Evolutionary conservation across 208 protist genomes (phyloP).

Genomic region (Wallacemonas sp.): DNA sequence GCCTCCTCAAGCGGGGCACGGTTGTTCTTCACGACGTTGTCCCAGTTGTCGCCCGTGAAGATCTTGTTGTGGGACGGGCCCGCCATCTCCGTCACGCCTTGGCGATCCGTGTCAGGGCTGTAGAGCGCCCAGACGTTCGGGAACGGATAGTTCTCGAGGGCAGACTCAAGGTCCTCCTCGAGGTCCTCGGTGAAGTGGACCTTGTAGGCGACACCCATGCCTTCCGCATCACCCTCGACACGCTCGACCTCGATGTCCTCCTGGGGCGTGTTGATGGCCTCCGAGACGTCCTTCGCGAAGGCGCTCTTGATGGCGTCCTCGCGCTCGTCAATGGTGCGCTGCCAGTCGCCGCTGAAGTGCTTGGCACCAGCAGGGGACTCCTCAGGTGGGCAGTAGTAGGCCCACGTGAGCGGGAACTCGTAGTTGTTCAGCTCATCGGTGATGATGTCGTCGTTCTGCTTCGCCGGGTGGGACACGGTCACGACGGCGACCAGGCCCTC

Average conservation of each 20-base stretch:
- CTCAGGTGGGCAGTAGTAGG: no score
- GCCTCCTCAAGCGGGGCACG: slow-evolving; percentile 22
- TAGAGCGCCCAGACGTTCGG: slow-evolving; percentile 29
- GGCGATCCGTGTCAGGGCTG: slow-evolving; percentile 6
- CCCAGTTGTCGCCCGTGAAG: slow-evolving; percentile 20
- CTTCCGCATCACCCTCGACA: slow-evolving; percentile 17
- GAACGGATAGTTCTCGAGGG: slow-evolving; percentile 28
- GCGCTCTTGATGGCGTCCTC: slow-evolving; percentile 30
- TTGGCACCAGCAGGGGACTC: no score
- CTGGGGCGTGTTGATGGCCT: slow-evolving; percentile 29
- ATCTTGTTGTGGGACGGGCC: slow-evolving; percentile 7
- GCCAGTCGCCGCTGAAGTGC: slow-evolving; percentile 29
- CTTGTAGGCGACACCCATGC: slow-evolving; percentile 37
- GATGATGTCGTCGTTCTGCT: slow-evolving; percentile 31
- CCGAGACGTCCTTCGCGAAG: slow-evolving; percentile 36
- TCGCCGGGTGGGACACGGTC: slow-evolving; percentile 29
- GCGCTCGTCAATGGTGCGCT: slow-evolving; percentile 22
- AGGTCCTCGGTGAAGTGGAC: slow-evolving; percentile 19
- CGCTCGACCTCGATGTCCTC: slow-evolving; percentile 39
- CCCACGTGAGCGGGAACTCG: no score
- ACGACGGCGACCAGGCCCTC: slow-evolving; percentile 22
- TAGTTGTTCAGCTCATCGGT: slow-evolving; percentile 32
- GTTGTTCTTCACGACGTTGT: slow-evolving; percentile 8
- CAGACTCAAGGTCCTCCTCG: slow-evolving; percentile 11
- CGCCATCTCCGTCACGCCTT: slow-evolving; percentile 17